phyloP scores from a whole-genome alignment of 257 asterid species.

The Petrea volubilis region DNA sequence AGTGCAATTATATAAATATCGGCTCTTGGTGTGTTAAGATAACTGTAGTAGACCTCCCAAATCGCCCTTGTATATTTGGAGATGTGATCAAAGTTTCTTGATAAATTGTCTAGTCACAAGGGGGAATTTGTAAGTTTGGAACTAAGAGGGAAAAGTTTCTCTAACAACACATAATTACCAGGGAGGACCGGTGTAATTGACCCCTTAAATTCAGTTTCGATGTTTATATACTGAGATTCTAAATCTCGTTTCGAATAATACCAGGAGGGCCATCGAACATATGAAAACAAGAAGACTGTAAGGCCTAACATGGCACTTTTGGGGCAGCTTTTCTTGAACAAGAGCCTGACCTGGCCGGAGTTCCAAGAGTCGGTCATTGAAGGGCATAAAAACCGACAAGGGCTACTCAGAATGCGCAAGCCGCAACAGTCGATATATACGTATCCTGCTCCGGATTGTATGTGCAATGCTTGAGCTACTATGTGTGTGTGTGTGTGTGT shows the following conservation, averaged over 20 bases:
- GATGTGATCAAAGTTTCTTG: no score
- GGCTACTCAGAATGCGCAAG: constrained; percentile 65
- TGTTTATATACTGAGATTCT: not conserved
- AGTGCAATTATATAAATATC: no score
- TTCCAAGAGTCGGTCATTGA: constrained; percentile 62
- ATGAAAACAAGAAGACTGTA: constrained; percentile 73
- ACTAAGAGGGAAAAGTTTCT: no score
- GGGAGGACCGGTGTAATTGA: no score
- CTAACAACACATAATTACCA: no score
- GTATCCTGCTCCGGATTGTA: constrained; percentile 95
- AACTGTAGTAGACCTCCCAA: no score
- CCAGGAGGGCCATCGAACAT: constrained; percentile 89
- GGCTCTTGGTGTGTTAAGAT: no score
- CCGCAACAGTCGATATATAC: constrained; percentile 79
- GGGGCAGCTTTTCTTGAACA: constrained; percentile 90
- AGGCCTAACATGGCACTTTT: constrained; percentile 92
- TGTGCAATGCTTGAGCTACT: constrained; percentile 65
- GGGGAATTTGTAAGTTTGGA: no score
- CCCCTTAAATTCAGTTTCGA: no score
- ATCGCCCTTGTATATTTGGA: no score
- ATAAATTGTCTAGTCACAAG: no score
- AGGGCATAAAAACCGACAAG: constrained; percentile 84
- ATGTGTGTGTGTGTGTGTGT: not conserved
- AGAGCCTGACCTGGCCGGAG: constrained; percentile 76
- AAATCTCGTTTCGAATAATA: not conserved